A percentile compares a stretch with the other conserved stretches of the same genome.
phyloP scores from a whole-genome alignment of 805 yeast species.

The Lachancea sp. region DNA sequence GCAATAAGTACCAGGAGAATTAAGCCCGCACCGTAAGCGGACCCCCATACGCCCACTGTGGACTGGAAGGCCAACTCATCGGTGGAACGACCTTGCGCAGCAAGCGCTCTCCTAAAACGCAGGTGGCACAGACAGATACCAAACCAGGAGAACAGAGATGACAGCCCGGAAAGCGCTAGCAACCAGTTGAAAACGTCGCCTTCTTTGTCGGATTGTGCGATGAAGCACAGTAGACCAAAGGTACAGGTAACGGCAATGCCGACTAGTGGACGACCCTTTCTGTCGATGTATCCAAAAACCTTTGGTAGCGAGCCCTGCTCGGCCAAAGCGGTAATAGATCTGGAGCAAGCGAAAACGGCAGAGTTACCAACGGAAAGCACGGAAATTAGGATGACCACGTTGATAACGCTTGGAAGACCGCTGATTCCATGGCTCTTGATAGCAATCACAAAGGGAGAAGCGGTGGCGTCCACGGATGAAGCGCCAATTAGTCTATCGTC shows the following conservation, averaged over 20 bases:
- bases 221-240: conserved; percentile 54
- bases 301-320: conserved; percentile 59
- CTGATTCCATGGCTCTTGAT: conserved; percentile 54
- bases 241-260: conserved; percentile 45
- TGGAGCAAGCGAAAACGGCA: conserved; percentile 62
- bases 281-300: conserved; percentile 53
- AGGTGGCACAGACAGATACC: conserved; percentile 54
- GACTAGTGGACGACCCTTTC: conserved; percentile 60
- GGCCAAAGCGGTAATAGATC: conserved; percentile 58
- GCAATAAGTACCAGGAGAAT: conserved; percentile 59
- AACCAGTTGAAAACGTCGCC: conserved; percentile 59
- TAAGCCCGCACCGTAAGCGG: conserved; percentile 49
- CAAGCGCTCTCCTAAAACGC: conserved; percentile 58
- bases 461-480: conserved; percentile 50
- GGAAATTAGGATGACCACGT: conserved; percentile 61
- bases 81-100: conserved; percentile 57
- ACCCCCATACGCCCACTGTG: conserved; percentile 63
- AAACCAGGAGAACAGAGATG: conserved; percentile 59
- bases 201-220: conserved; percentile 47
- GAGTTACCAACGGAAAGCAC: conserved; percentile 69
- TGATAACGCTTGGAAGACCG: conserved; percentile 60
- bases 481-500: conserved; percentile 41
- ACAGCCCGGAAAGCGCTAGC: conserved; percentile 55
- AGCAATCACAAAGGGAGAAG: conserved; percentile 77
- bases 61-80: conserved; percentile 64